Percentiles rank a stretch among this genome's conserved stretches.
These are phyloP conservation scores for Quaeritorhiza haematococci DNA, from an alignment of 371 early-diverging fungal genomes.

Conservation along the genomic window DNA sequence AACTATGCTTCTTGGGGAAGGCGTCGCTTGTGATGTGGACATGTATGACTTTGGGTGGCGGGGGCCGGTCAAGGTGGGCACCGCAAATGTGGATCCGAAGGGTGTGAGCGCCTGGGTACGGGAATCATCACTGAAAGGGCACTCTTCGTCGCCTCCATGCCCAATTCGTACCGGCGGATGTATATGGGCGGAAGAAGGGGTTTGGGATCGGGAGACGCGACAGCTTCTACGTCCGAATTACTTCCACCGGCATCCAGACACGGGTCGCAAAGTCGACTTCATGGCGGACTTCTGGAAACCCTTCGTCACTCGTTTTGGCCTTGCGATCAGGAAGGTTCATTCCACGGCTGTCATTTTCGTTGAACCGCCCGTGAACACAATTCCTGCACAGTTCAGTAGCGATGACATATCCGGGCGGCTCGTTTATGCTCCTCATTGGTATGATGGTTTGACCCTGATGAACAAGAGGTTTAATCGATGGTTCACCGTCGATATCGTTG, in stretches of 20 bases:
- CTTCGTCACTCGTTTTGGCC: constrained; percentile 54
- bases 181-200: constrained; percentile 39
- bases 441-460: constrained; percentile 70
- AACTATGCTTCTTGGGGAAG: constrained; percentile 56
- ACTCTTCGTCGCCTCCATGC: background rate
- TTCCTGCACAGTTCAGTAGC: constrained; percentile 42
- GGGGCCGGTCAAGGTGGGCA: constrained; percentile 21
- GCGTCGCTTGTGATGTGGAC: constrained; percentile 19
- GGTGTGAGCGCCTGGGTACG: constrained; percentile 24
- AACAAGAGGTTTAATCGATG: constrained; percentile 65
- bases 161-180: constrained; percentile 7
- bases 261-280: constrained; percentile 45
- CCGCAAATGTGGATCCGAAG: constrained; percentile 12
- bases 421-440: constrained; percentile 75
- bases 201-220: constrained; percentile 36
- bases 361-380: constrained; percentile 65
- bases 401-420: constrained; percentile 39
- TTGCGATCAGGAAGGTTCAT: constrained; percentile 52
- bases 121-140: background rate
- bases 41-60: constrained; percentile 18
- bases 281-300: constrained; percentile 59
- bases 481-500: constrained; percentile 56
- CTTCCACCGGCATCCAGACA: constrained; percentile 55
- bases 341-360: constrained; percentile 59
- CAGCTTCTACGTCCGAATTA: constrained; percentile 50